Base-by-base conservation (phyloP, 2,329 filamentous ascomycete species). In the Xylariaceae sp. region DNA sequence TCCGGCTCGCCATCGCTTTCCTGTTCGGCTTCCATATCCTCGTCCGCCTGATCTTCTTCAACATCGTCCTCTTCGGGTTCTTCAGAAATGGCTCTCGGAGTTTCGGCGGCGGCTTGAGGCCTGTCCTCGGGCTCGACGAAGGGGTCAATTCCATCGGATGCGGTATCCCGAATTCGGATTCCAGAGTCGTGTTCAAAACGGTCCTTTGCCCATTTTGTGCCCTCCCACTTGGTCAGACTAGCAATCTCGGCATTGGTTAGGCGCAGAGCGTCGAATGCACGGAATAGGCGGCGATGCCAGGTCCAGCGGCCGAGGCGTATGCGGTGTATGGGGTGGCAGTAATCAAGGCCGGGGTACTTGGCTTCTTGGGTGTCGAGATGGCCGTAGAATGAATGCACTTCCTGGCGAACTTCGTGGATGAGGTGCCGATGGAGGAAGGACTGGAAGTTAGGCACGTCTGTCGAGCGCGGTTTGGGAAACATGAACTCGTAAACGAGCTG, bases 261-360 rank as follows among this genome's bases (percentile, higher is more conserved):
- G 41, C 78, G 78, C 21, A 92, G 77, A 22, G 71, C 73, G 70
- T 91, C 86, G 64, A 92, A 90, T 26, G 87, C 86, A 39, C 84
- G 81, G 70, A 92, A 92, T 12, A 92, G 79, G 53, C 85, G 81
- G 57, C 83, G 79, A 70, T 92, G 88, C 81, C 88, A 89, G 15
- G 80, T 81, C 76, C 87, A 92, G 55, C 87, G 85, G 63, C 84
- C 81, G 8, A 92, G 81, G n/a, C 88, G 86, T 68, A 87, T 84
- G 60, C 87, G 85, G 70, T 92, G 88, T 7, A 85, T 86, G 21
- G 72, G 75, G 66, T 88, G 77, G 55, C 80, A 84, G 74, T 92
- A 92, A 75, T 92, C 88, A 52, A 92, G 80, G 29, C 88, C 88
- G 0, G 88, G 88, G 61, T 92, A 92, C 63, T 89, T 88, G 61